phyloP scores from a whole-genome alignment of 73 alveolate species.

The Stentor coeruleus region DNA sequence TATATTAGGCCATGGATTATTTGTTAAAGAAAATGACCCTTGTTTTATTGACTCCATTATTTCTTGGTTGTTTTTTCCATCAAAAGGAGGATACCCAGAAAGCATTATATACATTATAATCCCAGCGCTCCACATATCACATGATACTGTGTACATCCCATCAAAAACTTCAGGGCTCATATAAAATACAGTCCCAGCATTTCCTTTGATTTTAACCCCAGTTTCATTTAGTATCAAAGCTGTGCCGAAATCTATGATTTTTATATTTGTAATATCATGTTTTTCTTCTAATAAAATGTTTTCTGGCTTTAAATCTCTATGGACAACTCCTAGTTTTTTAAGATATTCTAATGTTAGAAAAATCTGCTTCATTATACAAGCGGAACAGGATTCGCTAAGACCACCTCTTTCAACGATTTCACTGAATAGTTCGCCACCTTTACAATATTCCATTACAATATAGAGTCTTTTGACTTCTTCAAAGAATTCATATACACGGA shows the following conservation, averaged over 20 bases:
- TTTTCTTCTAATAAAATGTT: conserved; percentile 54
- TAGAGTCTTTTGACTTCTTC: conserved; percentile 15
- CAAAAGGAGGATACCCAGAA: conserved; percentile 29
- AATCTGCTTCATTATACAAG: conserved; percentile 22
- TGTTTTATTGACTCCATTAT: not conserved
- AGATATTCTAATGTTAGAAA: conserved; percentile 28
- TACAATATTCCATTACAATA: conserved; percentile 6
- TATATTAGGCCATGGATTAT: conserved; percentile 24
- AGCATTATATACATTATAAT: conserved; percentile 15
- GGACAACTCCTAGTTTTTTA: conserved; percentile 30
- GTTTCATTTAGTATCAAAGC: not conserved
- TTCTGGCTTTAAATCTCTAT: conserved; percentile 46
- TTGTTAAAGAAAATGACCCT: not conserved
- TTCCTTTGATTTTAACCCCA: not conserved
- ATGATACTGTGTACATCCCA: not conserved
- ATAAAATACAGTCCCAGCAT: conserved; percentile 13
- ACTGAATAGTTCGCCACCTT: conserved; percentile 4
- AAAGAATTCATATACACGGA: conserved; percentile 9
- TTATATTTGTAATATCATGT: conserved; percentile 25
- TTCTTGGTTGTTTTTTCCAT: conserved; percentile 10
- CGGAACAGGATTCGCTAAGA: not conserved
- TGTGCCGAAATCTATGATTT: conserved; percentile 40
- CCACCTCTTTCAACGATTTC: not conserved
- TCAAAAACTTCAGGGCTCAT: conserved; percentile 2
- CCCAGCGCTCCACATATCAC: conserved; percentile 25